Conservation (phyloP, 2,329 filamentous ascomycete genomes). For the Colletotrichum sp. region DNA sequence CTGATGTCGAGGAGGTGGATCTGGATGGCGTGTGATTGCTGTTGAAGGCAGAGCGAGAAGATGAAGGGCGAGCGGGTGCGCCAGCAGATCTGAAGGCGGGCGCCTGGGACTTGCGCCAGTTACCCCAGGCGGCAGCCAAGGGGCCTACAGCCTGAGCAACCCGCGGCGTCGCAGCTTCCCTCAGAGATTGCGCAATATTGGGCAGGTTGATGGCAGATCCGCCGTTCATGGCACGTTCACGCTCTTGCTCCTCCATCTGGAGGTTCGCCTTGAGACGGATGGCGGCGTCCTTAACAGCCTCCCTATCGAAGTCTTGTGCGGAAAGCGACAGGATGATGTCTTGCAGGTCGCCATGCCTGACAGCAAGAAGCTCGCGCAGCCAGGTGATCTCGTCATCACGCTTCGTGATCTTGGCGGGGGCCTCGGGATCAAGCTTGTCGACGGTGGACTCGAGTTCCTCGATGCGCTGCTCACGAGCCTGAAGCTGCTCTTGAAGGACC, state of each 20-base stretch:
- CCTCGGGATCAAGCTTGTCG: conserved; percentile 74
- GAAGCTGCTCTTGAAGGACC: conserved; percentile 94
- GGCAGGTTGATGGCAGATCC: conserved; percentile 72
- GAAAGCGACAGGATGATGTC: conserved; percentile 87
- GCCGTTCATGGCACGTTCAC: conserved; percentile 80
- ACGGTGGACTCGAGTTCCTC: conserved; percentile 82
- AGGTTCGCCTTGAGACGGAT: conserved; percentile 93
- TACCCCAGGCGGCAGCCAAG: conserved; percentile 91
- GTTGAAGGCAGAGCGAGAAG: conserved; percentile 35
- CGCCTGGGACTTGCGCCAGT: conserved; percentile 79
- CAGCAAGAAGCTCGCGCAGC: conserved; percentile 90
- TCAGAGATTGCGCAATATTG: conserved; percentile 77
- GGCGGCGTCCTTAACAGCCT: conserved; percentile 84
- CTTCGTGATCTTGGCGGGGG: conserved; percentile 83
- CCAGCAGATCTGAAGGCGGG: conserved; percentile 46
- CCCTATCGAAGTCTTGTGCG: conserved; percentile 75
- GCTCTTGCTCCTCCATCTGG: conserved; percentile 97
- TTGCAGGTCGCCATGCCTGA: conserved; percentile 88
- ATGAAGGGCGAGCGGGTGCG: not conserved
- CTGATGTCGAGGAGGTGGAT: conserved; percentile 48
- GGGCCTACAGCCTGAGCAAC: conserved; percentile 82
- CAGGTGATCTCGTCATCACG: conserved; percentile 93
- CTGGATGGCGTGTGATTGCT: conserved; percentile 64
- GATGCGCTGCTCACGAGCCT: conserved; percentile 89
- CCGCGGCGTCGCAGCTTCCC: conserved; percentile 79